phyloP scores from a whole-genome alignment of 352 stramenopile genomes.

The Phytopythium oedochilum region DNA sequence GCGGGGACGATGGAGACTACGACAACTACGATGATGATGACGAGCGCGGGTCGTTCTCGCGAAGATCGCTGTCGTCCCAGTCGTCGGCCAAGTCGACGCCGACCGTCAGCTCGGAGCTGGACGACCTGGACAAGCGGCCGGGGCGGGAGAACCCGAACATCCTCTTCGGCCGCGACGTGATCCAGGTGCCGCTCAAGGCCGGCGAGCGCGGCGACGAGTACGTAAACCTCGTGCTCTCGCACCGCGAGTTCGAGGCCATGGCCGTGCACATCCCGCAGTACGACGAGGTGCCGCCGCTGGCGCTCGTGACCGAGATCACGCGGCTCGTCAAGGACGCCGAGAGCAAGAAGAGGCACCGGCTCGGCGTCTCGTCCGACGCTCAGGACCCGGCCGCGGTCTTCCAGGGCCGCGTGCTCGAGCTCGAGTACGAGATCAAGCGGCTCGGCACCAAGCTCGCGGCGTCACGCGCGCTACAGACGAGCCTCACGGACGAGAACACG shows the following conservation, averaged over 20 bases:
- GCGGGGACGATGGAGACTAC: not conserved
- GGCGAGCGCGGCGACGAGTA: slow-evolving; percentile 31
- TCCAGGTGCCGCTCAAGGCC: slow-evolving; percentile 67
- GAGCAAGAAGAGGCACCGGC: slow-evolving; percentile 24
- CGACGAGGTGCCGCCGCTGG: slow-evolving; percentile 46
- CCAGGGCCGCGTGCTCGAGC: slow-evolving; percentile 51
- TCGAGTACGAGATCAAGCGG: slow-evolving; percentile 68
- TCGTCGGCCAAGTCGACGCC: slow-evolving; percentile 22
- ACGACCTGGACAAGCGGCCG: slow-evolving; percentile 14
- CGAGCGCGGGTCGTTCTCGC: slow-evolving; percentile 12
- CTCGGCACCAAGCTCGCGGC: slow-evolving; percentile 60
- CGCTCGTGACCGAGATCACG: slow-evolving; percentile 55
- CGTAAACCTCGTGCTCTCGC: slow-evolving; percentile 70
- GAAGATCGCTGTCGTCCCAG: slow-evolving; percentile 18
- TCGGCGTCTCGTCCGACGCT: slow-evolving; percentile 6
- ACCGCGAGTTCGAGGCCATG: slow-evolving; percentile 77
- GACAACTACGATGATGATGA: not conserved
- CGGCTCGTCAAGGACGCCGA: slow-evolving; percentile 48
- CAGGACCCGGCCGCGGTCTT: slow-evolving; percentile 39
- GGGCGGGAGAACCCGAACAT: slow-evolving; percentile 24
- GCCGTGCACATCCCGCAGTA: slow-evolving; percentile 67
- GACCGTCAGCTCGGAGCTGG: slow-evolving; percentile 21
- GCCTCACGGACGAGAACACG: slow-evolving; percentile 69
- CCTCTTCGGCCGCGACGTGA: slow-evolving; percentile 65
- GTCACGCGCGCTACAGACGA: slow-evolving; percentile 48